Evolutionary conservation across 192 early-diverging fungal genomes (phyloP), one percentile per base, ranked within the genome.

Genomic region (Coemansia sp.): DNA sequence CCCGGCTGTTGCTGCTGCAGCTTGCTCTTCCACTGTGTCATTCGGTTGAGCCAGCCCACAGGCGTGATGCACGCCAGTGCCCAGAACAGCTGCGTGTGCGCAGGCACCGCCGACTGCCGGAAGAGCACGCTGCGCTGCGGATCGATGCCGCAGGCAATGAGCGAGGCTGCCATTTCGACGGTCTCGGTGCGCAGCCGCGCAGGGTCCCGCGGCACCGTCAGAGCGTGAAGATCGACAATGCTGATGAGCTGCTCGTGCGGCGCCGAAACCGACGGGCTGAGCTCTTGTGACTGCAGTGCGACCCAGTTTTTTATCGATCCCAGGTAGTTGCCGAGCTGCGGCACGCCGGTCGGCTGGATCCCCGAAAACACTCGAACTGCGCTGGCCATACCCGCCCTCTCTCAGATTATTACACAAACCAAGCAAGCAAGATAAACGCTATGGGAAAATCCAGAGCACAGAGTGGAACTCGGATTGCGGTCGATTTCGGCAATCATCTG

Each of bases 11-110:
- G 56, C 30, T 59, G 51, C 50, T 67, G 66, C 4, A 77, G 50
- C 35, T 80, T 80, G 53, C 62, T 68, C 77, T 95, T 93, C 94
- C 94, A 97, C 56, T 97, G 94, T 9, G 94, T 94, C 94, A 97
- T 97, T 5, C 93, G 79, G 21, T 83, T 85, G 3, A 97, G 65
- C 93, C 92, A 93, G 2, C 86, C 85, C 2, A 95, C 81, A 10
- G 91, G 90, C 11, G 92, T 92, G 34, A 88, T 79, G 56, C 91
- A 95, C 58, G 83, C 88, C 34, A 97, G 62, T 8, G 91, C 78
- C 94, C 94, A 97, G 29, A 80, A 61, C 25, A 94, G 76, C 67
- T 93, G 89, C 5, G 92, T 43, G 63, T 97, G 94, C 44, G 74
- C 80, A 4, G 79, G 41, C 40, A 95, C 86, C 32, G 81, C 70